Percentiles rank a stretch among this genome's conserved stretches.
phyloP scores from a whole-genome alignment of 2,329 filamentous ascomycete species.

The Xylaria hypoxylon region DNA sequence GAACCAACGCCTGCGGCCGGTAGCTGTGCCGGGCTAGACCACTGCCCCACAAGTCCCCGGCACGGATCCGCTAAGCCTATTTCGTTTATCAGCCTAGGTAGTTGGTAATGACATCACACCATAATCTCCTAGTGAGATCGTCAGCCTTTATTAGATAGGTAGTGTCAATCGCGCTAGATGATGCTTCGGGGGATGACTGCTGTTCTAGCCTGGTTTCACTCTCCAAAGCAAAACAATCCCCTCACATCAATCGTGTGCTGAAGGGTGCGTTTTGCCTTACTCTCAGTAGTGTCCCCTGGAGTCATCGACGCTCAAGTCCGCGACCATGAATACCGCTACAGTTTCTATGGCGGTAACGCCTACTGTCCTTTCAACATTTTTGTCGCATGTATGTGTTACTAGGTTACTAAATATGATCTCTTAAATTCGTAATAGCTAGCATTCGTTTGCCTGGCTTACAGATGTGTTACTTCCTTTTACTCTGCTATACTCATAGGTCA shows the following conservation, averaged over 20 bases:
- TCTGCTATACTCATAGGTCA: neutral
- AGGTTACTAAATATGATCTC: conserved; percentile 1
- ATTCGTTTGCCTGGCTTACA: neutral
- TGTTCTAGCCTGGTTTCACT: conserved; percentile 21
- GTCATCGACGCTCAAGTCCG: conserved; percentile 19
- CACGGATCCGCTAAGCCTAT: conserved; percentile 27
- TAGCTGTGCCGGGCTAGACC: no score
- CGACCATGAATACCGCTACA: conserved; percentile 73
- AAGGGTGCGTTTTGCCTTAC: conserved; percentile 13
- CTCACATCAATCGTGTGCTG: neutral
- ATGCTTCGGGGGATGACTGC: conserved; percentile 10
- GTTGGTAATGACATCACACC: conserved; percentile 38
- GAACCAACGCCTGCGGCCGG: no score
- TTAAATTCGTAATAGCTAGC: neutral
- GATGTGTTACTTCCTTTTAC: neutral
- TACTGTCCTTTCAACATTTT: conserved; percentile 84
- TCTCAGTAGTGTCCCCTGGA: conserved; percentile 8
- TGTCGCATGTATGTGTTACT: conserved; percentile 77
- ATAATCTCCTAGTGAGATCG: conserved; percentile 27
- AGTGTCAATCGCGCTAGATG: conserved; percentile 11
- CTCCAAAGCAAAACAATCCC: neutral
- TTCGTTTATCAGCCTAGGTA: neutral
- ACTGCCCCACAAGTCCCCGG: conserved; percentile 12
- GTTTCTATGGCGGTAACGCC: conserved; percentile 88
- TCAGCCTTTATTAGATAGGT: conserved; percentile 29